Conservation (phyloP, 495 filamentous ascomycete species). For the Neurospora sp. region DNA sequence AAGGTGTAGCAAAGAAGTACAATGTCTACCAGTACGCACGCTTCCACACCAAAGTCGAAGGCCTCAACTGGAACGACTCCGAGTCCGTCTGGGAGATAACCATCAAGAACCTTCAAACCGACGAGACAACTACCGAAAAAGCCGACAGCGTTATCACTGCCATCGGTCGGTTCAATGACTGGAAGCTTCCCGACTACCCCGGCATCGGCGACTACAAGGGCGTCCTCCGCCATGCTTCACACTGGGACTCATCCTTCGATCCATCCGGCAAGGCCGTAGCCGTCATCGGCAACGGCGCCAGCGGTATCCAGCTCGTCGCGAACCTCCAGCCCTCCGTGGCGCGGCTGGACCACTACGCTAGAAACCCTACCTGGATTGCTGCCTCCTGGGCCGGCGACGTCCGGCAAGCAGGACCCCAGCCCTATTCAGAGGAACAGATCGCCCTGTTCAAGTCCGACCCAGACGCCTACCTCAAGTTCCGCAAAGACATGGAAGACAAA, state of each 20-base stretch:
- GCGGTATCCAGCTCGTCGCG: slow-evolving; percentile 48
- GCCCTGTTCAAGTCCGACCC: slow-evolving; percentile 33
- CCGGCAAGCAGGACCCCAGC: slow-evolving; percentile 34
- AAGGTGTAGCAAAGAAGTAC: slow-evolving; percentile 48
- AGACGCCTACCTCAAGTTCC: slow-evolving; percentile 28
- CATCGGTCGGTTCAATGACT: slow-evolving; percentile 45
- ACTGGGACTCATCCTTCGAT: slow-evolving; percentile 45
- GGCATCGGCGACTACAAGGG: slow-evolving; percentile 48
- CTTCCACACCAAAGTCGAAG: slow-evolving; percentile 39
- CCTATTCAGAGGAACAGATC: slow-evolving; percentile 39
- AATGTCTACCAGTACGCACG: slow-evolving; percentile 48
- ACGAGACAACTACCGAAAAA: slow-evolving; percentile 22
- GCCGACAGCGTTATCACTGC: slow-evolving; percentile 45
- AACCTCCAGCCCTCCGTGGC: slow-evolving; percentile 42
- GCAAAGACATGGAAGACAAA: slow-evolving; percentile 42
- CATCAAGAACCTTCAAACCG: slow-evolving; percentile 20
- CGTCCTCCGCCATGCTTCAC: slow-evolving; percentile 39
- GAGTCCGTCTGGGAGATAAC: slow-evolving; percentile 42
- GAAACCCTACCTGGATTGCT: slow-evolving; percentile 62
- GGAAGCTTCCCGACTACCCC: slow-evolving; percentile 46
- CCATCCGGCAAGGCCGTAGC: slow-evolving; percentile 36
- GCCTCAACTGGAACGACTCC: slow-evolving; percentile 42
- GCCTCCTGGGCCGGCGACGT: slow-evolving; percentile 35
- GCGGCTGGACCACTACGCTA: slow-evolving; percentile 52
- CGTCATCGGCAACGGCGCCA: slow-evolving; percentile 52